Conservation (phyloP, 2,329 filamentous ascomycete genomes). For the Ramichloridium luteum region DNA sequence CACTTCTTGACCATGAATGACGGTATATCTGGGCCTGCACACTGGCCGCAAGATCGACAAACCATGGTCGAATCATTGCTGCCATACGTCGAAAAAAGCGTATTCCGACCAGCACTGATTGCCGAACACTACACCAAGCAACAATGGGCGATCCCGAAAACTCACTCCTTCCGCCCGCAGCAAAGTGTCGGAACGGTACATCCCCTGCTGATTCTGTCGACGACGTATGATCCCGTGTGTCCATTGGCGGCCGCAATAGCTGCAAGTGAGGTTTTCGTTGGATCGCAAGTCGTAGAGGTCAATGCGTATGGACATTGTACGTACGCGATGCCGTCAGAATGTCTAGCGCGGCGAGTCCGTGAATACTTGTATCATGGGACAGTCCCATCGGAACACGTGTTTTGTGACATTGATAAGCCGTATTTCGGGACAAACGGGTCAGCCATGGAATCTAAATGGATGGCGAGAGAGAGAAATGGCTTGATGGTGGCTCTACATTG, state of each 20-base stretch:
- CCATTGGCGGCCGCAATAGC: conserved; percentile 12
- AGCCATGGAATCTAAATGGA: too few relatives aligned
- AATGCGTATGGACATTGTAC: conserved; percentile 14
- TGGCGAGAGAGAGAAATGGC: too few relatives aligned
- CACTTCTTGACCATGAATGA: conserved; percentile 12
- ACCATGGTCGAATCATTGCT: conserved; percentile 10
- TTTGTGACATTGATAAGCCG: too few relatives aligned
- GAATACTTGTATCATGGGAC: conserved; percentile 13
- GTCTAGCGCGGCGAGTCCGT: conserved; percentile 12
- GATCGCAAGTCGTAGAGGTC: conserved; percentile 12
- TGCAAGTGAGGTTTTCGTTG: conserved; percentile 9
- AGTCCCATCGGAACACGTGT: too few relatives aligned
- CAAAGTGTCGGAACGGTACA: conserved; percentile 9
- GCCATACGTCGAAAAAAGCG: conserved; percentile 8
- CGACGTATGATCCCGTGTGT: conserved; percentile 14
- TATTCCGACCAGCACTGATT: conserved; percentile 13
- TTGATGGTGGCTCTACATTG: too few relatives aligned
- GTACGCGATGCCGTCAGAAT: conserved; percentile 12
- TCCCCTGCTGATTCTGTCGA: conserved; percentile 12
- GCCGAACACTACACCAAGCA: conserved; percentile 9
- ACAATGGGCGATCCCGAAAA: conserved; percentile 11
- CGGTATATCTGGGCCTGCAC: conserved; percentile 8
- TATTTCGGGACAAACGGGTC: too few relatives aligned
- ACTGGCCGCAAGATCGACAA: conserved; percentile 12
- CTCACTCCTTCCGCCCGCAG: conserved; percentile 12